Conservation (phyloP, 176 grass and related monocot genomes). For the Lolium multiflorum region DNA sequence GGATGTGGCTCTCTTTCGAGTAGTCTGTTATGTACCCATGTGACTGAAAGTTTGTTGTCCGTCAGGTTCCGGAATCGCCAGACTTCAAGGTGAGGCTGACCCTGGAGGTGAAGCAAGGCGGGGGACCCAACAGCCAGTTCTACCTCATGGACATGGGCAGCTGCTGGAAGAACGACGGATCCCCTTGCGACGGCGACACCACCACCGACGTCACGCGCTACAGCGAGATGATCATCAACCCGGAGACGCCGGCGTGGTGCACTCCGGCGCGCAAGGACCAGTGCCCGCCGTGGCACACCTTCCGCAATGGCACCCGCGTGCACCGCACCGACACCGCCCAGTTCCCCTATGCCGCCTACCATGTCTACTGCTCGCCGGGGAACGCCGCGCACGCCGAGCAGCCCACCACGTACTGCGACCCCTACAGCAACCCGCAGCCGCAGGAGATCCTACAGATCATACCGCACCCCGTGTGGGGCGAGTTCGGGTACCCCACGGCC, state of each 20-base stretch:
- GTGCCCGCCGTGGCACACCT: slow-evolving; percentile 94
- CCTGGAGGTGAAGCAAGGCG: slow-evolving; percentile 74
- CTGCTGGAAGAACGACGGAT: slow-evolving; percentile 95
- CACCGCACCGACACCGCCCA: slow-evolving; percentile 55
- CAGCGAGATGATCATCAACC: slow-evolving; percentile 99
- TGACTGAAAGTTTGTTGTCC: neutral
- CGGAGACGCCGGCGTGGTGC: slow-evolving; percentile 70
- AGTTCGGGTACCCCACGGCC: slow-evolving; percentile 77
- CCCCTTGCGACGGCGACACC: slow-evolving; percentile 72
- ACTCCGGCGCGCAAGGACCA: slow-evolving; percentile 39
- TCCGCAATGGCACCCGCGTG: slow-evolving; percentile 76
- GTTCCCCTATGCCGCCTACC: slow-evolving; percentile 85
- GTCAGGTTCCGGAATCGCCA: slow-evolving; percentile 77
- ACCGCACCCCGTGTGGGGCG: slow-evolving; percentile 81
- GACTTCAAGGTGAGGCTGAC: slow-evolving; percentile 82
- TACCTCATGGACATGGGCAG: slow-evolving; percentile 96
- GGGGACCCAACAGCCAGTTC: slow-evolving; percentile 78
- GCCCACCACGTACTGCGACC: slow-evolving; percentile 81
- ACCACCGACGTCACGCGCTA: slow-evolving; percentile 83
- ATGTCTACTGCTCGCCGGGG: slow-evolving; percentile 89
- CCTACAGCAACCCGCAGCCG: slow-evolving; percentile 95
- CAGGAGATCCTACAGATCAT: slow-evolving; percentile 93
- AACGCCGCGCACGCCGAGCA: slow-evolving; percentile 73
- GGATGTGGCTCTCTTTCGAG: neutral
- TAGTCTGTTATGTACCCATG: neutral